Base-by-base conservation (phyloP, 192 early-diverging fungal species). In the Coemansia sp. region DNA sequence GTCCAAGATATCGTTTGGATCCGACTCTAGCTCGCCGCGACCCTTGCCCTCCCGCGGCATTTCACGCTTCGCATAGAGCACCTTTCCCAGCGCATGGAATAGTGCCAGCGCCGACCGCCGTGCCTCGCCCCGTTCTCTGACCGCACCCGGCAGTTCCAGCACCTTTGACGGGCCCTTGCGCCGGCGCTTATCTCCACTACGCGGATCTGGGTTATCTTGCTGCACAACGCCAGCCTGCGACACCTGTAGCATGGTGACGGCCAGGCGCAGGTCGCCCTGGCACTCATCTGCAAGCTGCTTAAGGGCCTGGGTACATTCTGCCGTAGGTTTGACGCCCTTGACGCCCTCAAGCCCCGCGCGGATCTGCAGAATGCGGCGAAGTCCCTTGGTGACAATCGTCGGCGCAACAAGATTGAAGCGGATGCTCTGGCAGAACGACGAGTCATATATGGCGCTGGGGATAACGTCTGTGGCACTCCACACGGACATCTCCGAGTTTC, bases 31-130 rank as follows among this genome's bases (percentile, higher is more conserved):
- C 33, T 5, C 48, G 51, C 13, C 60, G 51, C 17, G 47, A 13
- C n/a, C 7, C 10, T 18, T 11, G 19, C 32, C 4, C 23, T 5
- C 18, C 30, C 6, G 32, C 22, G 22, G 2, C 13, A 18, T 21
- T 19, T 17, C 51, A 48, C 80, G 76, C 56, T 81, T 79, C 25
- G 78, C 78, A 39, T 80, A 78, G 13, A 84, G 37, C 0, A 84
- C 70, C 45, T 81, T 82, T n/a, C 78, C 82, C 13, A 81, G 53
- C 1, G 82, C 80, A 29, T 84, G 82, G 28, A 84, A 84, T 27
- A 82, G 35, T 14, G 75, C 77, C 11, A 84, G 64, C 4, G 67
- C 30, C 0, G 67, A 54, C 7, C 55, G 52, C 18, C 57, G 54
- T 3, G 51, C 20, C 35, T 60, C 54, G 25, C 45, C 39, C 14